These are phyloP conservation scores for Voacanga thouarsii DNA, from an alignment of 257 asterid genomes.

Conservation along the genomic window DNA sequence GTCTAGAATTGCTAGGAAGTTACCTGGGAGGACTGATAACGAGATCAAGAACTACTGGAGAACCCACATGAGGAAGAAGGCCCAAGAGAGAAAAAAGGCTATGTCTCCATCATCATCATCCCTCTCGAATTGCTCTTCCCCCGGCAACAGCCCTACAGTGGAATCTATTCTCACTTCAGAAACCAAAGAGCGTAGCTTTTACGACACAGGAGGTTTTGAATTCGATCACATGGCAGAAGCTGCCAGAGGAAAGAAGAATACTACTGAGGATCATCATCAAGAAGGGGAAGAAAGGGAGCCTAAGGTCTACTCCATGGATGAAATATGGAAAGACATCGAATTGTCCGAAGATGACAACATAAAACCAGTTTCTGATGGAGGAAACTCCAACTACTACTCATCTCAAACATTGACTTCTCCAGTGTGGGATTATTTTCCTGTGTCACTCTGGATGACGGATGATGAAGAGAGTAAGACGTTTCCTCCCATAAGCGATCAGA, in stretches of 20 bases:
- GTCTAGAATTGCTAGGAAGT: conserved; percentile 84
- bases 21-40: conserved; percentile 94
- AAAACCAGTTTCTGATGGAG: conserved; percentile 20
- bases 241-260: conserved; percentile 21
- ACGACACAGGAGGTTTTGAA: conserved; percentile 58
- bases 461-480: conserved; percentile 44
- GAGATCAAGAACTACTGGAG: conserved; percentile 96
- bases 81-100: conserved; percentile 61
- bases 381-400: conserved; percentile 24
- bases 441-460: conserved; percentile 48
- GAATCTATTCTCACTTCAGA: conserved; percentile 13
- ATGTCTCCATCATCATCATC: conserved; percentile 33
- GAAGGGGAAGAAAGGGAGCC: conserved; percentile 30
- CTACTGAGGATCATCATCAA: not conserved
- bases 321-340: conserved; percentile 83
- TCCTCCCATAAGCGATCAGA: conserved; percentile 34
- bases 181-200: conserved; percentile 45
- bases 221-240: not conserved
- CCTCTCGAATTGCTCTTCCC: conserved; percentile 41
- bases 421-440: conserved; percentile 54
- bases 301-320: conserved; percentile 64
- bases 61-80: conserved; percentile 81
- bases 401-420: conserved; percentile 43
- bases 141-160: conserved; percentile 25
- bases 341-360: conserved; percentile 37